Percentiles rank a stretch among this genome's conserved stretches.
These are phyloP conservation scores for Dispira parvispora DNA, from an alignment of 192 early-diverging fungal genomes.

Conservation along the genomic window DNA sequence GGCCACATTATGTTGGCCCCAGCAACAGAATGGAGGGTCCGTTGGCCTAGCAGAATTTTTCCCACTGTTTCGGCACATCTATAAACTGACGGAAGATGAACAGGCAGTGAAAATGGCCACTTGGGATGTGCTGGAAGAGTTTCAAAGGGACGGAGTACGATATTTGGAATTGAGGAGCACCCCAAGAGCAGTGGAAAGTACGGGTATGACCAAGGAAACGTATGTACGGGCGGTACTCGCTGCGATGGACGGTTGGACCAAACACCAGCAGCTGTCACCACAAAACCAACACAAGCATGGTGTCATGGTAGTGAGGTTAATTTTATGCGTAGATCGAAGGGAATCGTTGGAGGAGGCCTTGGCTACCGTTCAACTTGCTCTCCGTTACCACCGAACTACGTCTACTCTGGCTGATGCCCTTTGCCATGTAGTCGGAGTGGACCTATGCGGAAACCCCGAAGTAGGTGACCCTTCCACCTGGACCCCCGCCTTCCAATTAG, in stretches of 20 bases:
- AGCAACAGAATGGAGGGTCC: constrained; percentile 10
- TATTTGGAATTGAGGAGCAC: constrained; percentile 44
- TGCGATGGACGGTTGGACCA: constrained; percentile 12
- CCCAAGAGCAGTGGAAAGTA: constrained; percentile 25
- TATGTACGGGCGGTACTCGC: constrained; percentile 27
- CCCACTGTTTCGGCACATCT: constrained; percentile 34
- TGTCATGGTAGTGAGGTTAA: constrained; percentile 26
- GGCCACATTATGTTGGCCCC: constrained; percentile 20
- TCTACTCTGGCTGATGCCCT: constrained; percentile 14
- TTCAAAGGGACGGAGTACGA: constrained; percentile 29
- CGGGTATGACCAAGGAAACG: constrained; percentile 32
- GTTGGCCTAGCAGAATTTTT: constrained; percentile 25
- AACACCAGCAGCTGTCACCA: too few relatives aligned
- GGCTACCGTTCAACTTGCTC: constrained; percentile 32
- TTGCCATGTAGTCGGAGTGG: constrained; percentile 33
- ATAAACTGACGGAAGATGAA: constrained; percentile 33
- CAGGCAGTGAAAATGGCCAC: constrained; percentile 22
- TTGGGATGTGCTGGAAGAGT: constrained; percentile 26
- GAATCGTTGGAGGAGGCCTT: constrained; percentile 27
- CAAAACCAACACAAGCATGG: constrained; percentile 8
- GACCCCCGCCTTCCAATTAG: constrained; percentile 29
- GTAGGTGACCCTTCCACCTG: constrained; percentile 23
- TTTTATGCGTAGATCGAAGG: constrained; percentile 35
- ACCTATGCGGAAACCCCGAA: constrained; percentile 38
- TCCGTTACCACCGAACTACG: too few relatives aligned